These are phyloP conservation scores for Candida succiphila DNA, from an alignment of 805 yeast genomes.

Conservation along the genomic window DNA sequence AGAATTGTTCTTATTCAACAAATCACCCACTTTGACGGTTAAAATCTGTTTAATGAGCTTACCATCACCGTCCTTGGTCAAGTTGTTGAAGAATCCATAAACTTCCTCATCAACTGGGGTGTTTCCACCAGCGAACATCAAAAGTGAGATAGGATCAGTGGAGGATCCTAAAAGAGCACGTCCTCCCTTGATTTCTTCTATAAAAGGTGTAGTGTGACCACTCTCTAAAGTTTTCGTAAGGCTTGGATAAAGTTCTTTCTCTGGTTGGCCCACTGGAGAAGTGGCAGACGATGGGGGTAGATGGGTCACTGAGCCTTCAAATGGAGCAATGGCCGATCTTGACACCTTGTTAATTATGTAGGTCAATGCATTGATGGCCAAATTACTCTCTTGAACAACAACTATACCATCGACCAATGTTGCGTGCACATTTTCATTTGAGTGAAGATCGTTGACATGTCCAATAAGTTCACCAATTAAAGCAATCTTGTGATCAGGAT, in stretches of 20 bases:
- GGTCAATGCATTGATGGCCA: constrained; percentile 46
- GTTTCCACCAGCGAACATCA: constrained; percentile 56
- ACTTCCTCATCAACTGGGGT: constrained; percentile 63
- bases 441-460: constrained; percentile 70
- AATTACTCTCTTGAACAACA: constrained; percentile 57
- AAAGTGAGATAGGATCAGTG: constrained; percentile 23
- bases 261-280: constrained; percentile 8
- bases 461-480: constrained; percentile 79
- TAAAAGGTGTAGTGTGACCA: too few relatives aligned
- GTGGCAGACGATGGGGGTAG: constrained; percentile 14
- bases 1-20: constrained; percentile 27
- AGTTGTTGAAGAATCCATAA: constrained; percentile 41
- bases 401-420: constrained; percentile 59
- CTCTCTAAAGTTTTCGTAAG: constrained; percentile 2
- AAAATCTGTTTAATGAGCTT: constrained; percentile 36
- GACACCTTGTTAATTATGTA: constrained; percentile 35
- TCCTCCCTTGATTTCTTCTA: constrained; percentile 3
- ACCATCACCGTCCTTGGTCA: constrained; percentile 24
- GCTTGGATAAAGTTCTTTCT: constrained; percentile 4
- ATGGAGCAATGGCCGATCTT: constrained; percentile 6
- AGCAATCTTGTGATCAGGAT: constrained; percentile 51
- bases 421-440: constrained; percentile 64
- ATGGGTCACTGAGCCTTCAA: constrained; percentile 8
- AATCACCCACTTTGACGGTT: constrained; percentile 51
- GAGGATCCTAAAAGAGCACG: constrained; percentile 5